Base-by-base conservation (phyloP, 2,329 filamentous ascomycete species). In the Drechslerella stenobrocha region DNA sequence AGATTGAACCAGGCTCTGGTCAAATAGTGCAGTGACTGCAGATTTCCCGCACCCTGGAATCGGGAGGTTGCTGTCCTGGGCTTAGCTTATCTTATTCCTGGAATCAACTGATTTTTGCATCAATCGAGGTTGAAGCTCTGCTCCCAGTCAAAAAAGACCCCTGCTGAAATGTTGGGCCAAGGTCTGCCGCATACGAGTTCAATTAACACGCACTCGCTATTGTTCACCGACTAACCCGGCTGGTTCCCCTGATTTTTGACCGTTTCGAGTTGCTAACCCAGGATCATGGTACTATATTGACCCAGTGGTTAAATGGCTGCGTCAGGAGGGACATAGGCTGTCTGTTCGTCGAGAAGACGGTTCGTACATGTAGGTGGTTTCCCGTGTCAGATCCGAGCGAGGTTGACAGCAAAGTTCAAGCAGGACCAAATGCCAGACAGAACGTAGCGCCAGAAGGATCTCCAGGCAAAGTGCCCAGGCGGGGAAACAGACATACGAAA, bases 11-110 rank as follows among this genome's bases (percentile, higher is more conserved):
- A 52, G 35, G 56, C 56, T 44, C 51, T 63, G 60, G 58, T 66
- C 60, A 53, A 52, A 2, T 66, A 57, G 47, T 66, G 40, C 32
- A 52, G 47, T 32, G 44, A 40, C 61, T 58, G 61, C 61, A 66
- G 61, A 66, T 58, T 66, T 58, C 58, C 61, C 60, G 52, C 60
- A 22, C 56, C 61, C 50, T 66, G 61, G 61, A 66, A 59, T 50
- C 53, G 53, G 45, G 48, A 52, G 55, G 28, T 30, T 37, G 35
- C 52, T 52, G 28, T 26, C 32, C 63, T 56, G 63, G 60, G 60
- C 55, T 50, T 40, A 51, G 63, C 34, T 50, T 56, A 67, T 55
- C 63, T 67, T 60, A 60, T 60, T 40, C 34, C 35, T 53, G 45
- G 32, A 13, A 23, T 44, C 23, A 7, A 52, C 40, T 57, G 47